phyloP scores from a whole-genome alignment of 139 green algal species.

The Mesotaenium endlicherianum region DNA sequence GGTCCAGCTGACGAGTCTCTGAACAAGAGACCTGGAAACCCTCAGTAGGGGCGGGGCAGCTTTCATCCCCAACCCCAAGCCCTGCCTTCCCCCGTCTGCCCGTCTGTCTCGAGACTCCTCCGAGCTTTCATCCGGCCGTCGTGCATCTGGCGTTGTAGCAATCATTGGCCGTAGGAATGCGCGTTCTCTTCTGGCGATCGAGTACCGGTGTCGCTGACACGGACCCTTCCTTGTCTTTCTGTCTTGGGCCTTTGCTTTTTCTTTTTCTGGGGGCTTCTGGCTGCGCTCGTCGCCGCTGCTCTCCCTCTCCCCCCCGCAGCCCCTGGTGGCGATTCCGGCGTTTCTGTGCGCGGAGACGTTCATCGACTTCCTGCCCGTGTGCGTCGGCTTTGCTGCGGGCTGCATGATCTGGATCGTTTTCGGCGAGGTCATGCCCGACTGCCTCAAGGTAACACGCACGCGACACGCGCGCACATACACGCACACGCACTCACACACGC shows the following conservation, averaged over 20 bases:
- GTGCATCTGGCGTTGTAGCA: too few species aligned
- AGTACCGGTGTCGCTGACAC: too few species aligned
- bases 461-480: neutral
- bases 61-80: neutral
- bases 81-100: neutral
- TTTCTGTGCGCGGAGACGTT: slow-evolving; percentile 96
- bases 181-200: too few species aligned
- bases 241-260: too few species aligned
- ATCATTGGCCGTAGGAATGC: too few species aligned
- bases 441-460: slow-evolving; percentile 72
- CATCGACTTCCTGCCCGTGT: slow-evolving; percentile 77
- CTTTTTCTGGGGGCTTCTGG: too few species aligned
- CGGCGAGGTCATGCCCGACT: slow-evolving; percentile 92
- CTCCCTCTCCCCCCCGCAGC: too few species aligned
- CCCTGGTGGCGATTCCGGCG: slow-evolving; percentile 82
- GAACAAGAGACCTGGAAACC: too few species aligned
- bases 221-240: too few species aligned
- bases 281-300: too few species aligned
- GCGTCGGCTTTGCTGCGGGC: slow-evolving; percentile 92
- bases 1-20: too few species aligned
- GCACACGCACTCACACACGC: neutral
- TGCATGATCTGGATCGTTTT: slow-evolving; percentile 99
- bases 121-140: neutral
- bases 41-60: too few species aligned
- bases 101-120: neutral